Base-by-base conservation (phyloP, 169 alveolate species). In the Perkinsus olseni region DNA sequence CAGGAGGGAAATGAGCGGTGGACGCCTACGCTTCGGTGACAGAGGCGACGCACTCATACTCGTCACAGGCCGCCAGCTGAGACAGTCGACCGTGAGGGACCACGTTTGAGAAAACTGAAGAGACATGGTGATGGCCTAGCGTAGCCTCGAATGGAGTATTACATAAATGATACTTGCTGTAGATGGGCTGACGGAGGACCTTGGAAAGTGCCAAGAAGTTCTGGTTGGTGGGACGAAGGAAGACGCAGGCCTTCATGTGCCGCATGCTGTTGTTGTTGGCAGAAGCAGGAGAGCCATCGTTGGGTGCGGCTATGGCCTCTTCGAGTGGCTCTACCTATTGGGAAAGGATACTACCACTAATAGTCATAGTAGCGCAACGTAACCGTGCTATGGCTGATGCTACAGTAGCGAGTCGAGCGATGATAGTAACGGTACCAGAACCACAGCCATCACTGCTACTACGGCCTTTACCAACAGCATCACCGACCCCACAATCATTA, bases 31-130 rank as follows among this genome's bases (percentile, higher is more conserved):
- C 82, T 62, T 62, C 82, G 13, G 82, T 62, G 31, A 62, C 82
- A 62, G 82, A 62, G 28, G 96, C 96, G 10, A 98, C 97, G 34
- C 96, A 95, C 94, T 97, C 98, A 36, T 94, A 93, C 51, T 95
- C 96, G 94, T 97, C 99, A 74, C 96, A 94, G 92, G 96, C 96
- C 20, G 99, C 99, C 39, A 97, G 93, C 93, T 96, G 95, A 92
- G 96, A 96, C 36, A 97, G 95, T 45, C 94, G 96, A 74, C 94
- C 94, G 51, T 96, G 97, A 28, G 97, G 96, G 36, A 97, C 95
- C 93, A 94, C 94, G 93, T 96, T 97, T 74, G 99, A 95, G 96
- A 97, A 98, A 93, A 95, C 45, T 96, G 94, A 92, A 96, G 50
- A 91, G 93, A n/a, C 91, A 8, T 6, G 34, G 90, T 62, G 91